Evolutionary conservation across 1,284 basidiomycete species (phyloP), one percentile per base, ranked within the genome.

Genomic region (Trametes polyzona): DNA sequence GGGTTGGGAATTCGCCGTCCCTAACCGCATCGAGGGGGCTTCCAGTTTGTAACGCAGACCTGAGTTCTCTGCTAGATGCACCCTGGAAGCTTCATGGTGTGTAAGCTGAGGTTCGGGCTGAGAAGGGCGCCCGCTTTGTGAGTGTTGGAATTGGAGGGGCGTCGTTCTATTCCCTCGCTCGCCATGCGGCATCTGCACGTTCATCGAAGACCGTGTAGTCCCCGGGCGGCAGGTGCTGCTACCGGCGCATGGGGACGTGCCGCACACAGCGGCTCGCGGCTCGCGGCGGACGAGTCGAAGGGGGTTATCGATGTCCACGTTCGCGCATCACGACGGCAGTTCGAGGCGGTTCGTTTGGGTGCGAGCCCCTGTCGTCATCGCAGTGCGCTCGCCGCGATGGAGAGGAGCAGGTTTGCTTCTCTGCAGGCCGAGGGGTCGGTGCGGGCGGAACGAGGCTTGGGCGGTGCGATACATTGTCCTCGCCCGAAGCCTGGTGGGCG

Each of bases 331-430:
- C 39, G 12, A 23, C 39, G 16, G 27, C 42, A 14, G 19, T 27
- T 29, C 17, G 27, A 7, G 43, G 52, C 52, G 35, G 47, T 32
- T 33, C 37, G 23, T 33, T 19, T 16, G n/a, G 29, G 32, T 36
- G 14, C 30, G 46, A 2, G 30, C 53, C 53, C 53, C 46, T 55
- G 40, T 55, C 46, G 53, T 55, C 53, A 55, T 48, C 39, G 35
- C 39, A 42, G 39, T 41, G 44, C 30, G 30, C 36, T 48, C 52
- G 17, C 46, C 44, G 30, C 43, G 35, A 24, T 21, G 9, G 32
- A 23, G 44, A 19, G 19, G 30, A 21, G 44, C 30, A 47, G 44
- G 29, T 50, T 40, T 19, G 21, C 17, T 29, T 41, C 48, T 32
- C 26, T 17, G 16, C n/a, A 29, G 9, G 19, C 21, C 14, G 24